Base-by-base conservation (phyloP, 768 basidiomycete genomes). In the Kwoniella sp. region DNA sequence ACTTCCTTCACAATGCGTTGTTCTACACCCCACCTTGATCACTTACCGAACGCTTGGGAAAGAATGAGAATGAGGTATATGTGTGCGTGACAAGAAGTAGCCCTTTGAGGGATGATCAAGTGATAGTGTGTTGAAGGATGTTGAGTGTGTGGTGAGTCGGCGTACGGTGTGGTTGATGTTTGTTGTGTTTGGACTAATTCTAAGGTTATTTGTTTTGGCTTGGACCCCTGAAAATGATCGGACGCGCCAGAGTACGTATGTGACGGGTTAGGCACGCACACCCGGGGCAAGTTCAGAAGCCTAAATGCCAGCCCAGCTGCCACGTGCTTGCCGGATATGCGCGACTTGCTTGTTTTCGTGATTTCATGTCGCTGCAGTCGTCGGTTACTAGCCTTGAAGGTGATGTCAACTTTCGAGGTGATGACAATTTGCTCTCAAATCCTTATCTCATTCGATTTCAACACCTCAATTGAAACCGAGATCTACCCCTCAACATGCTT, bases 351-450 rank as follows among this genome's bases (percentile, higher is more conserved):
- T 44, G 40, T 44, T 44, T 44, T 44, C 40, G 17, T 19, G 3
- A 33, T 33, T n/a, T n/a, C n/a, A n/a, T n/a, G n/a, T n/a, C n/a
- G n/a, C n/a, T n/a, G n/a, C n/a, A n/a, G n/a, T 33, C 7, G 13
- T 33, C 33, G 33, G 33, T 33, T 33, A 33, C 33, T 6, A 44
- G 17, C 17, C 10, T 9, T 3, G 4, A 44, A 19, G 50, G 37
- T 60, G 58, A 60, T 60, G 58, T 60, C 58, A 60, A 60, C 58
- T 36, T 58, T 24, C 9, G 15, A 21, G n/a, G n/a, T n/a, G 33
- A 33, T 33, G 33, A 33, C 33, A 33, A 6, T n/a, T n/a, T n/a
- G n/a, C n/a, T n/a, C n/a, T n/a, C n/a, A n/a, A n/a, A n/a, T n/a
- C n/a, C n/a, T n/a, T n/a, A n/a, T n/a, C n/a, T n/a, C n/a, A n/a